Evolutionary conservation across 192 early-diverging fungal species (phyloP).

Genomic region (Lobosporangium transversale): DNA sequence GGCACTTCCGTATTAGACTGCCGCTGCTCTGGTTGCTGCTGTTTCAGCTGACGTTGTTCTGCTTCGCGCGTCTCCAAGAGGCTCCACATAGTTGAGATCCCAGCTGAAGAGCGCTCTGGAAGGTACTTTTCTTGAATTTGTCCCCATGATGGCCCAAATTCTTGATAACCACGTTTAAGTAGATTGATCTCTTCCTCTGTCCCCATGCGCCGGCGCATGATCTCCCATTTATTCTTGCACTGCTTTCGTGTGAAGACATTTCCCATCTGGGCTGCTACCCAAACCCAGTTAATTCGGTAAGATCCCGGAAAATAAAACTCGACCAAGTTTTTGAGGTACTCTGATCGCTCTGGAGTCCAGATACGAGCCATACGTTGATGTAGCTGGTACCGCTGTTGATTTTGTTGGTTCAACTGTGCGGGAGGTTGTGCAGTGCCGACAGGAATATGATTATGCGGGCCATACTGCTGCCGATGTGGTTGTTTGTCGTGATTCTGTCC

Average conservation of each 20-base stretch:
- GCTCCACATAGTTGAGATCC: constrained; percentile 49
- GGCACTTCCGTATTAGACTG: too few relatives aligned
- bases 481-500: constrained; percentile 9
- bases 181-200: constrained; percentile 36
- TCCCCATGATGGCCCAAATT: constrained; percentile 49
- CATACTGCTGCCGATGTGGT: background rate
- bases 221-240: constrained; percentile 55
- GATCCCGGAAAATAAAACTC: constrained; percentile 48
- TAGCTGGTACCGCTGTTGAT: background rate
- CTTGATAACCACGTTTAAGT: constrained; percentile 32
- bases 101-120: constrained; percentile 32
- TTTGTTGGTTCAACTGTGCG: background rate
- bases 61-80: constrained; percentile 31
- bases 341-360: constrained; percentile 44
- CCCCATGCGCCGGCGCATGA: constrained; percentile 41
- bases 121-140: constrained; percentile 52
- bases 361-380: constrained; percentile 35
- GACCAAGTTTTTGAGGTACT: constrained; percentile 37
- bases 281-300: constrained; percentile 51
- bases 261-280: constrained; percentile 49
- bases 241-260: constrained; percentile 47
- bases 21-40: background rate
- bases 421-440: too few relatives aligned
- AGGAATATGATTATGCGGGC: background rate
- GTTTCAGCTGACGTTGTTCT: constrained; percentile 12